These are phyloP conservation scores for Prunus yedoensis DNA, from an alignment of 331 rosid species.

Conservation along the genomic window DNA sequence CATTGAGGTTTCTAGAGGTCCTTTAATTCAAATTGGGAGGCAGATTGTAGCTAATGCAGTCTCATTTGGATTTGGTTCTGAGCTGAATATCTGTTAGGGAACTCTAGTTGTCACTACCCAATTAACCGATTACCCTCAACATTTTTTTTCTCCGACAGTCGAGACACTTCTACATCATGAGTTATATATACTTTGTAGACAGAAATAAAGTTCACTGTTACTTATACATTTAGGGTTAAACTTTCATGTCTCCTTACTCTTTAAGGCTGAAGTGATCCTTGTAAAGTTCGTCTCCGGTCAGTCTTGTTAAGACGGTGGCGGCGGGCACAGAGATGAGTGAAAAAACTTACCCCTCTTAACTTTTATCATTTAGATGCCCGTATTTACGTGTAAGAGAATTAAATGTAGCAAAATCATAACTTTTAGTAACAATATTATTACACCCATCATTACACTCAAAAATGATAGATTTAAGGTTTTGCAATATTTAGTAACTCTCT, in stretches of 20 bases:
- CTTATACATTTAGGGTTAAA: not conserved
- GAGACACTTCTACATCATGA: constrained; percentile 7
- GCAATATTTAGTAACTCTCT: too few relatives aligned
- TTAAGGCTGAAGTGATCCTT: not conserved
- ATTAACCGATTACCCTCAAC: not conserved
- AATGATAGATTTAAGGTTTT: too few relatives aligned
- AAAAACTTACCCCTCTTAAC: too few relatives aligned
- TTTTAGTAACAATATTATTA: too few relatives aligned
- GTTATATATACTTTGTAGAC: constrained; percentile 12
- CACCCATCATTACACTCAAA: too few relatives aligned
- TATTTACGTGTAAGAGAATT: too few relatives aligned
- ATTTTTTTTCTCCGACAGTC: constrained; percentile 2
- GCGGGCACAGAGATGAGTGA: too few relatives aligned
- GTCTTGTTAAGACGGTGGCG: too few relatives aligned
- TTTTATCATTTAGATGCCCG: too few relatives aligned
- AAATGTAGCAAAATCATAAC: too few relatives aligned
- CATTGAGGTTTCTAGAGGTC: constrained; percentile 40
- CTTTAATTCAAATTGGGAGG: constrained; percentile 39
- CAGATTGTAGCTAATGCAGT: constrained; percentile 35
- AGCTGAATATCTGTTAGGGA: constrained; percentile 35
- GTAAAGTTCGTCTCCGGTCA: not conserved
- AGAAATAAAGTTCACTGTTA: constrained; percentile 1
- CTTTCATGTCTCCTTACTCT: not conserved
- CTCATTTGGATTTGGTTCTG: constrained; percentile 34
- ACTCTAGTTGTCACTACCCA: not conserved